Base-by-base conservation (phyloP, 805 yeast species). In the Suhomyces kilbournensis region DNA sequence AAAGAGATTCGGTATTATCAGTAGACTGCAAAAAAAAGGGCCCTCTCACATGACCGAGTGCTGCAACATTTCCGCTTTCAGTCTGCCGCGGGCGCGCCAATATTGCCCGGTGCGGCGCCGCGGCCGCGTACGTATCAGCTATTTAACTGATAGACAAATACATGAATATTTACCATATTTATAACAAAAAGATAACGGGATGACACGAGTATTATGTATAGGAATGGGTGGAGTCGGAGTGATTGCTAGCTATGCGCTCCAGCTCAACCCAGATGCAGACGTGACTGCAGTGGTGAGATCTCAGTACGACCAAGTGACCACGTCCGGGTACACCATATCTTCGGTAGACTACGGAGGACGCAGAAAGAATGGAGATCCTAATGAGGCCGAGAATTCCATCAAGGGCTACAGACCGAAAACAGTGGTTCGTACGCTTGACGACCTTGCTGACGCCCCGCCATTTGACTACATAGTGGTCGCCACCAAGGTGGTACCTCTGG, bases 191-290 rank as follows among this genome's bases (percentile, higher is more conserved):
- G 23, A 23, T 14, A 12, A 42, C 30, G 9, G 14, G 15, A 42
- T 48, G 49, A 42, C 52, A 14, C 65, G 64, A 32, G 81, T 85
- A n/a, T 72, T 89, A n/a, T 71, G 88, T n/a, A 78, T 90, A 45
- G 96, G 96, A 8, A 79, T 89, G 50, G 97, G 97, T 10, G 97
- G 96, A 40, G 94, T 90, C 14, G 97, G 97, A 34, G 79, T 89
- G 19, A 80, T 90, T 32, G 85, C 87, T 4, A 88, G 94, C 0
- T 78, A 84, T 38, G 69, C 79, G 32, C 65, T 74, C 23, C 59
- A 60, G 51, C 61, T 53, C 50, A 63, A 64, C 34, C 53, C 56
- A 4, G 52, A 66, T 2, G 62, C 63, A n/a, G 62, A 65, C 40
- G 60, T 69, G 19, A 68, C 74, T 15, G 68, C 70, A 0, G 67